These are phyloP conservation scores for Borealophlyctis nickersoniae DNA, from an alignment of 192 early-diverging fungal genomes.

Conservation along the genomic window DNA sequence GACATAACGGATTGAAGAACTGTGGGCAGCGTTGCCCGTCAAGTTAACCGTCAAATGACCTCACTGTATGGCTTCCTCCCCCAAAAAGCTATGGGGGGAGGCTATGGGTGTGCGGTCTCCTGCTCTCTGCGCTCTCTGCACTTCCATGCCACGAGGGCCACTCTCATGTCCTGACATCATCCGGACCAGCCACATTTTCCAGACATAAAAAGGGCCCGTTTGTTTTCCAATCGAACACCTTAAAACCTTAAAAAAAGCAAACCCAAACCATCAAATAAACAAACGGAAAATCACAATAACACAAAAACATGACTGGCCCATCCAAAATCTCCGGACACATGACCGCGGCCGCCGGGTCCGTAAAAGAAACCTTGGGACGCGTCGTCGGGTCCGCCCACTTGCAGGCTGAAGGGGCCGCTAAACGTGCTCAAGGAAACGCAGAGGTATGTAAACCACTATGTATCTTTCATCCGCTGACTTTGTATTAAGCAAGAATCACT, in stretches of 20 bases:
- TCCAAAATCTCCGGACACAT: slow-evolving; percentile 11
- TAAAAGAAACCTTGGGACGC: slow-evolving; percentile 26
- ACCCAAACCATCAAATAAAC: neutral
- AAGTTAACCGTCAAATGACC: too few species aligned
- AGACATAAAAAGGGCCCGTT: too few species aligned
- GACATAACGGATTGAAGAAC: too few species aligned
- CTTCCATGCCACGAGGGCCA: too few species aligned
- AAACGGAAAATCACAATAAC: neutral
- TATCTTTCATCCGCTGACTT: neutral
- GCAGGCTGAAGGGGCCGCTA: slow-evolving; percentile 22
- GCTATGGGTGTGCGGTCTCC: too few species aligned
- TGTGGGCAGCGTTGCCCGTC: too few species aligned
- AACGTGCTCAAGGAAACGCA: slow-evolving; percentile 22
- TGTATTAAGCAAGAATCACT: neutral
- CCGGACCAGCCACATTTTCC: too few species aligned
- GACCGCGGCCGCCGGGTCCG: slow-evolving; percentile 13
- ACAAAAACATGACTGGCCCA: slow-evolving; percentile 10
- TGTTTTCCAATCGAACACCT: too few species aligned
- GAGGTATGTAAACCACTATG: slow-evolving; percentile 6
- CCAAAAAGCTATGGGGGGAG: too few species aligned
- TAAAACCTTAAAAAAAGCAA: neutral
- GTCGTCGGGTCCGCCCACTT: slow-evolving; percentile 18
- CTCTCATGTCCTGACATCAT: too few species aligned
- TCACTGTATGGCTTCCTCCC: too few species aligned
- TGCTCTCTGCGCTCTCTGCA: too few species aligned